Evolutionary conservation across 306 rosid genomes (phyloP).

Genomic region (Mimosa pudica): DNA sequence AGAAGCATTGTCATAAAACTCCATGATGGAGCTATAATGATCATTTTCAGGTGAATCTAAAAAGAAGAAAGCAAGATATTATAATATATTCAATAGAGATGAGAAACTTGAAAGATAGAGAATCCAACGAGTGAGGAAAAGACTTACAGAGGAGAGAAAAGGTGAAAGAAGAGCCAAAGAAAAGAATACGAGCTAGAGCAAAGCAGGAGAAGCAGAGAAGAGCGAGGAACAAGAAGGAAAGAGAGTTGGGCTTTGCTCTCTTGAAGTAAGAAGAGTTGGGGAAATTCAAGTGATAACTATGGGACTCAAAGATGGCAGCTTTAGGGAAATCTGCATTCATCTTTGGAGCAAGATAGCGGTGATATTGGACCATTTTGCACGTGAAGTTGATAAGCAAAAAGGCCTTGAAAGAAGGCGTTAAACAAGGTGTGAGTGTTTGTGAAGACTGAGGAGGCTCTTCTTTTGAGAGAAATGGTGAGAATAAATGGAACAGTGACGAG

Average conservation of each 20-base stretch:
- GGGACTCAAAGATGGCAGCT: slow-evolving; percentile 57
- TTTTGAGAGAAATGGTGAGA: neutral
- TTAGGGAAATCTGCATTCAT: slow-evolving; percentile 36
- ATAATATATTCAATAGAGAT: neutral
- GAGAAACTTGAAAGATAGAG: neutral
- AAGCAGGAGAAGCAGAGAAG: slow-evolving; percentile 62
- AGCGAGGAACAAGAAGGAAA: slow-evolving; percentile 48
- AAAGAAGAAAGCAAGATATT: slow-evolving; percentile 3
- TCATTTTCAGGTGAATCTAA: slow-evolving; percentile 55
- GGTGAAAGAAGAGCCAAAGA: slow-evolving; percentile 47
- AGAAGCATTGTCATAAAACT: slow-evolving; percentile 43
- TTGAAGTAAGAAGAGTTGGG: slow-evolving; percentile 45
- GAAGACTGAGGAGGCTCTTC: neutral
- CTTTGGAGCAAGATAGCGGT: slow-evolving; percentile 51
- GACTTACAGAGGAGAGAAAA: slow-evolving; percentile 52
- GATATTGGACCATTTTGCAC: slow-evolving; percentile 63
- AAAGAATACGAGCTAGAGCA: slow-evolving; percentile 54
- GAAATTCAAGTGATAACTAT: slow-evolving; percentile 46
- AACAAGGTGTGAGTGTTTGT: neutral
- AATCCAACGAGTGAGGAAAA: neutral
- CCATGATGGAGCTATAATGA: slow-evolving; percentile 41
- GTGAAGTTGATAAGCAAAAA: slow-evolving; percentile 3
- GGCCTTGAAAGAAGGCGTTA: neutral
- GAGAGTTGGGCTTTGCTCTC: slow-evolving; percentile 61
- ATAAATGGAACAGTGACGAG: neutral